Base-by-base conservation (phyloP, 345 rosid genomes). In the Eucalyptus cloeziana region DNA sequence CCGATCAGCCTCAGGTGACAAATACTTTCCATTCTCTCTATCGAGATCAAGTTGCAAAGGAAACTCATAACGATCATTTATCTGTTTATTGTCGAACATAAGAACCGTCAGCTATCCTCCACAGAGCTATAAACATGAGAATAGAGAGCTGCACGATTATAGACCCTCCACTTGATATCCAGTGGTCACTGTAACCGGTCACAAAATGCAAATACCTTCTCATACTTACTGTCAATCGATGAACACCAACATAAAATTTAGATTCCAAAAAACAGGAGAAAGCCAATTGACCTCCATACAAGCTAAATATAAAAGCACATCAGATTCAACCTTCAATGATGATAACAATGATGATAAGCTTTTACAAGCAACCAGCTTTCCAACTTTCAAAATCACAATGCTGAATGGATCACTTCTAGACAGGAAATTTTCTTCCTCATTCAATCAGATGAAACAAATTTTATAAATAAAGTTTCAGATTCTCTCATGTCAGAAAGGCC, bases 41-140 rank as follows among this genome's bases (percentile, higher is more conserved):
- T 93, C 94, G 33, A 93, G 94, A 89, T 93, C 94, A 87, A 93
- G 94, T 90, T 92, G 94, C 87, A 93, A 90, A 90, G 94, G 94
- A 85, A 93, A 93, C 87, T 93, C 94, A 87, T 93, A 93, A 27
- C 94, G 94, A 71, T 93, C 94, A 90, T 93, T 93, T 60, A 93
- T 93, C 94, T 93, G 89, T 54, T 60, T 43, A 87, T 64, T 44
- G 54, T n/a, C 11, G 14, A 49, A 81, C 87, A 86, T 8, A 86
- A 86, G 45, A 86, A 86, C 60, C 19, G 3, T 76, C 83, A 76
- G 83, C 47, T 76, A 76, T 24, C 83, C 83, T 10, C 83, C 47
- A 76, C 83, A 37, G 27, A 76, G 83, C 83, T 76, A 76, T 76
- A 37, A 19, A 76, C 45, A 76, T 37, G 83, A 76, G 45, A 76